Evolutionary conservation across 495 filamentous ascomycete genomes (phyloP).

Genomic region (Podospora comata): DNA sequence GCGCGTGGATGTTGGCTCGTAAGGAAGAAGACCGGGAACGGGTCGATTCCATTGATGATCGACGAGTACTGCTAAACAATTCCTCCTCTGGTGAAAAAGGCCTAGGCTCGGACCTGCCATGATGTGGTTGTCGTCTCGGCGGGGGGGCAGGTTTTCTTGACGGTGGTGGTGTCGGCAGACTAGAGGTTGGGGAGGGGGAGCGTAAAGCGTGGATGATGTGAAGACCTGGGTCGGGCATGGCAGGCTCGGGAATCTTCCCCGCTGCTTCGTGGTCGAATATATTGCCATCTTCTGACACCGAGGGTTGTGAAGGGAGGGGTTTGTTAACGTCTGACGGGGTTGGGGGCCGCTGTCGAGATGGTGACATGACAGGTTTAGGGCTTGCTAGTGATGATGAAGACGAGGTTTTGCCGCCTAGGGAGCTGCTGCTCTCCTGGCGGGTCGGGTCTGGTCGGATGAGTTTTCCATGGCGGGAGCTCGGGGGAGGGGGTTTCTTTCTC

Average conservation of each 20-base stretch:
- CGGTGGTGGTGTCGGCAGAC: constrained; percentile 15
- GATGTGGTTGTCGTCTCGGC: constrained; percentile 45
- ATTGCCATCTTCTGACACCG: constrained; percentile 39
- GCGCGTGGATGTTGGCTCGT: constrained; percentile 34
- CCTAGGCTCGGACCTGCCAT: constrained; percentile 38
- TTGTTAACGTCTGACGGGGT: constrained; percentile 50
- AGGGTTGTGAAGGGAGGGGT: constrained; percentile 44
- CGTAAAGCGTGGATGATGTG: constrained; percentile 23
- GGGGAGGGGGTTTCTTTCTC: constrained; percentile 44
- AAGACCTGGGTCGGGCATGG: constrained; percentile 26
- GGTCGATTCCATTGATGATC: constrained; percentile 45
- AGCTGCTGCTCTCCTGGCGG: constrained; percentile 3
- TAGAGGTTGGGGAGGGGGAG: constrained; percentile 31
- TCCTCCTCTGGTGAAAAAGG: constrained; percentile 29
- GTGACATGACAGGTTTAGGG: constrained; percentile 3
- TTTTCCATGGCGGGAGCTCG: constrained; percentile 66
- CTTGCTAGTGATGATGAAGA: constrained; percentile 1
- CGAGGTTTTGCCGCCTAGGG: background rate
- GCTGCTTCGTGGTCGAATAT: constrained; percentile 45
- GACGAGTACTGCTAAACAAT: constrained; percentile 24
- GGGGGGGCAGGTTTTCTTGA: constrained; percentile 46
- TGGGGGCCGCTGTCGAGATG: constrained; percentile 14
- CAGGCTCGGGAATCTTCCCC: constrained; percentile 43
- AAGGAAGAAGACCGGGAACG: constrained; percentile 42
- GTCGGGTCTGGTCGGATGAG: constrained; percentile 48